Conservation (phyloP, 73 alveolate species). For the Effrenium voratum region DNA sequence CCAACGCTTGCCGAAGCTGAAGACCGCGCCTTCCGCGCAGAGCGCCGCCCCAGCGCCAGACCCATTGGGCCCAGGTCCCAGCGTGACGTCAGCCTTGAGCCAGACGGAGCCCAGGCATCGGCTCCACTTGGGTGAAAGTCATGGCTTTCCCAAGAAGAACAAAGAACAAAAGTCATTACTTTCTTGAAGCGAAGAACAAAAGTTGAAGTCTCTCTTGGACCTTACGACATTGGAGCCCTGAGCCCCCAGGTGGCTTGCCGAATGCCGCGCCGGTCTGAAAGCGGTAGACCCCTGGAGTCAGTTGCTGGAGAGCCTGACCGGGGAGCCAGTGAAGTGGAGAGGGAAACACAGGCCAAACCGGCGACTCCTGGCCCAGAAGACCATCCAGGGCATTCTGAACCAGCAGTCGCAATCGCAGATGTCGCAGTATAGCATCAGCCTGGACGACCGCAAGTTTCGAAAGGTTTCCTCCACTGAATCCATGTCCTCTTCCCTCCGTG, state of each 20-base stretch:
- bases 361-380: background rate
- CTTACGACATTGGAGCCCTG: too few species aligned
- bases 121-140: too few species aligned
- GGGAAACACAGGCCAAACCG: background rate
- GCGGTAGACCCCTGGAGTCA: slow-evolving; percentile 46
- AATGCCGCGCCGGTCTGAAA: slow-evolving; percentile 11
- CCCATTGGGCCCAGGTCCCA: too few species aligned
- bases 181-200: too few species aligned
- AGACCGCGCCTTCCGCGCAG: too few species aligned
- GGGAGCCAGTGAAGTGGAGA: slow-evolving; percentile 34
- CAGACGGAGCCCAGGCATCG: too few species aligned
- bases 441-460: background rate
- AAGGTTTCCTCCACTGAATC: background rate
- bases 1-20: too few species aligned
- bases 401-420: background rate
- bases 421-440: background rate
- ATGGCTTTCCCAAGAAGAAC: too few species aligned
- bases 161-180: too few species aligned
- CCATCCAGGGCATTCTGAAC: slow-evolving; percentile 23
- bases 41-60: too few species aligned
- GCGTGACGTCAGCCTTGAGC: too few species aligned
- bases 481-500: background rate
- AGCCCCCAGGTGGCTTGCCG: slow-evolving; percentile 50
- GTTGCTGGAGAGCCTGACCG: slow-evolving; percentile 25
- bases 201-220: too few species aligned